phyloP scores from a whole-genome alignment of 805 yeast genomes.

The Wickerhamiella lipophila region DNA sequence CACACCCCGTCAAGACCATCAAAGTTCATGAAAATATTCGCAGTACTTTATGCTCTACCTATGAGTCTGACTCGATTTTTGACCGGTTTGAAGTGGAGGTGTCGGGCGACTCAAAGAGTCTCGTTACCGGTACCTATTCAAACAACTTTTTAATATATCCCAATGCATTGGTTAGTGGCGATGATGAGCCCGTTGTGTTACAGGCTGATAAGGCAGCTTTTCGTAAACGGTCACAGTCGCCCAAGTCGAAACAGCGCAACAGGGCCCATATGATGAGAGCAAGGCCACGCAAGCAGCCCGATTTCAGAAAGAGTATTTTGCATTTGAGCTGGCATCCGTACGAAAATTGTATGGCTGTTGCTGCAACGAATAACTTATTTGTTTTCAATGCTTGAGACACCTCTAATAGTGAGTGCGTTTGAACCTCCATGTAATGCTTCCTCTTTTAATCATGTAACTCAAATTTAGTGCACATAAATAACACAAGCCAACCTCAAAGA shows the following conservation, averaged over 20 bases:
- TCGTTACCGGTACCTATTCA: constrained; percentile 95
- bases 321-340: constrained; percentile 98
- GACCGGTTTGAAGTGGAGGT: constrained; percentile 96
- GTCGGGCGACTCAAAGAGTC: constrained; percentile 79
- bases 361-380: constrained; percentile 80
- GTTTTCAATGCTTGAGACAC: constrained; percentile 26
- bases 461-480: not conserved
- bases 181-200: constrained; percentile 56
- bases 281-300: constrained; percentile 62
- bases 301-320: constrained; percentile 85
- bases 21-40: constrained; percentile 91
- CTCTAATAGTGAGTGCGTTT: too few relatives aligned
- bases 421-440: not conserved
- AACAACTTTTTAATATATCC: constrained; percentile 97
- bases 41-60: constrained; percentile 88
- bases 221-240: constrained; percentile 49
- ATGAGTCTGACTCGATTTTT: constrained; percentile 95
- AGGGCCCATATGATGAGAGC: constrained; percentile 37
- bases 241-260: constrained; percentile 16
- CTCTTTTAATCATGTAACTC: not conserved
- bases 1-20: constrained; percentile 84
- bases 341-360: constrained; percentile 93
- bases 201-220: constrained; percentile 98
- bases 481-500: not conserved
- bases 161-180: constrained; percentile 39